Evolutionary conservation across 1,284 basidiomycete genomes (phyloP), one percentile per base, ranked within the genome.

Genomic region (Coniferiporia sulphurascens): DNA sequence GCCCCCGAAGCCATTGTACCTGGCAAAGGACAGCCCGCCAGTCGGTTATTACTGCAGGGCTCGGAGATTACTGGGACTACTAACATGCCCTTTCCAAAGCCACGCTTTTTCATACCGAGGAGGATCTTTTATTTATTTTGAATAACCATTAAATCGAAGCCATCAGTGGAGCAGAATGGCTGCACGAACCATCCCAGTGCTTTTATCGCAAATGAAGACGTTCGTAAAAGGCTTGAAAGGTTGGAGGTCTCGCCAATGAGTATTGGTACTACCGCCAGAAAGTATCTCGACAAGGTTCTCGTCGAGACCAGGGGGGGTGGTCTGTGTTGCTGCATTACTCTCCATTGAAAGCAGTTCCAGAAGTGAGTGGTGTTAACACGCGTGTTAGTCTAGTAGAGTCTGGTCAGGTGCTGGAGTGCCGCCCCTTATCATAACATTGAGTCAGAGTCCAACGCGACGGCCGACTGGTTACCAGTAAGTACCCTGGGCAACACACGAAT

Each of bases 1-100:
- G 13, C 79, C 79, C 6, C 79, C 79, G 64, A 79, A 81, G 0
- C 79, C 79, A 56, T 82, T 82, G 61, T 74, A 78, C 56, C 80
- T 81, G 61, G 9, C 52, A 58, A 49, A 32, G 8, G 19, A 27
- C 15, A 44, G 9, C 10, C 13, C 3, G 27, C 48, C 22, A 50
- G 61, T 48, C 58, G 17, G 7, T n/a, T 10, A 49, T 2, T 21
- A 52, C 46, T 15, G 51, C 21, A 13, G 49, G 55, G 43, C 1
- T n/a, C 38, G 41, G 7, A 55, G 19, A 43, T 32, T 27, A 17
- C 66, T 27, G 46, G 10, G n/a, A 50, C 45, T 34, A 53, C 75
- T 61, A 54, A 81, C 79, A 78, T 64, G 7, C 70, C 73, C 15
- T 62, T 65, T 5, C 78, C 79, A 56, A 81, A 75, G 1, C 80